Conservation (phyloP, 2,329 filamentous ascomycete species). For the Fusarium devonianum region DNA sequence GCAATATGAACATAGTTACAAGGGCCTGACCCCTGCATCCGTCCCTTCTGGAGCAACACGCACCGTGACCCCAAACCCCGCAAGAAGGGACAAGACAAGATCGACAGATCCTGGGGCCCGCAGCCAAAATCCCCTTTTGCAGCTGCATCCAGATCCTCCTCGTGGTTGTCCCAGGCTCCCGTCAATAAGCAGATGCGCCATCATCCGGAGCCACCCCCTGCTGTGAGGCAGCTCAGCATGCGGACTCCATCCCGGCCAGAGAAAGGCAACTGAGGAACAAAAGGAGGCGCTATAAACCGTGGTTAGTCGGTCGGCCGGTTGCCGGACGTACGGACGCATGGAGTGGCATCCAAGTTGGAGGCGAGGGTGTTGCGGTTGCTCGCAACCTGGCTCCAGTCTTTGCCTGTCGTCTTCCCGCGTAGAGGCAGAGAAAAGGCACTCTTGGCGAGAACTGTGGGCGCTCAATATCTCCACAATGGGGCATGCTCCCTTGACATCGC, state of each 20-base stretch:
- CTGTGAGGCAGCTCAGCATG: constrained; percentile 20
- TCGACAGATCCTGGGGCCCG: constrained; percentile 25
- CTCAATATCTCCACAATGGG: constrained; percentile 17
- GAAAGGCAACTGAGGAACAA: not conserved
- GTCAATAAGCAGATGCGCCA: no score
- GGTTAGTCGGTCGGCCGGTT: no score
- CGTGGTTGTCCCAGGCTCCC: no score
- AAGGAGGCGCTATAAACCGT: no score
- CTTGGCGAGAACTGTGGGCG: constrained; percentile 24
- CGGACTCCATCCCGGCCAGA: not conserved
- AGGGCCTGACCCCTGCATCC: constrained; percentile 17
- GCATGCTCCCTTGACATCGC: constrained; percentile 21
- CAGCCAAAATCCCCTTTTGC: constrained; percentile 1
- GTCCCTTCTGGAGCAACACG: constrained; percentile 1
- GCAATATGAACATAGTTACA: constrained; percentile 7
- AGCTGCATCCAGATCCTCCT: not conserved
- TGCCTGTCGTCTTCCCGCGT: no score
- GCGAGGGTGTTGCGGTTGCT: no score
- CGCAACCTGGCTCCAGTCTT: no score
- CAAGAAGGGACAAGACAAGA: constrained; percentile 11
- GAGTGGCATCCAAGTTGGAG: no score
- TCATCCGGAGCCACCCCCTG: constrained; percentile 1
- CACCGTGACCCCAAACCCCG: constrained; percentile 21
- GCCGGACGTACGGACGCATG: no score
- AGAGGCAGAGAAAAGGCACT: not conserved